These are phyloP conservation scores for Panaeolus papilionaceus DNA, from an alignment of 768 basidiomycete species.

Conservation along the genomic window DNA sequence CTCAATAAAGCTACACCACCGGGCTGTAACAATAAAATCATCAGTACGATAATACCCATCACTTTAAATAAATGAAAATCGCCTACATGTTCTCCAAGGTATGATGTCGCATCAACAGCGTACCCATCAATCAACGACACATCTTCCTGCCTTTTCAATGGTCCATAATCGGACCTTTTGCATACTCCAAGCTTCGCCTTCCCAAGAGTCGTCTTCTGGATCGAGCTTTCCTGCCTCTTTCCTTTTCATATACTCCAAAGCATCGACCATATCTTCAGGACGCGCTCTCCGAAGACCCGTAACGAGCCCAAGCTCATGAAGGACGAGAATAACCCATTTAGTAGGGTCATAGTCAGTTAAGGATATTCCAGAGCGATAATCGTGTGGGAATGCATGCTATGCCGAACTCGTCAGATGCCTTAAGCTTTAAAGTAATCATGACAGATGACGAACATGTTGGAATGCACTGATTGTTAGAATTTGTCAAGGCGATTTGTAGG, in stretches of 20 bases:
- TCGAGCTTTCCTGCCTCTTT: slow-evolving; percentile 19
- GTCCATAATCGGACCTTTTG: slow-evolving; percentile 41
- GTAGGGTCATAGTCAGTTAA: slow-evolving; percentile 77
- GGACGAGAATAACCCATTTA: slow-evolving; percentile 72
- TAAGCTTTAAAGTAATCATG: not conserved
- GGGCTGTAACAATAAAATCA: slow-evolving; percentile 47
- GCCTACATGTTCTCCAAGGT: slow-evolving; percentile 73
- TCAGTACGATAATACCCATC: too few relatives aligned
- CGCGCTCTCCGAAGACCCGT: slow-evolving; percentile 57
- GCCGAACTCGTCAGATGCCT: slow-evolving; percentile 13
- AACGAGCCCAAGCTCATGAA: slow-evolving; percentile 56
- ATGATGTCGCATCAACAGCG: slow-evolving; percentile 65
- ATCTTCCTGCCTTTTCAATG: slow-evolving; percentile 38
- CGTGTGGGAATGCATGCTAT: slow-evolving; percentile 80
- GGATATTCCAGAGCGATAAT: slow-evolving; percentile 76
- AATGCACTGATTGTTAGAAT: not conserved
- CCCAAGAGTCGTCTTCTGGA: slow-evolving; percentile 36
- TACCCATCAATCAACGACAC: slow-evolving; percentile 63
- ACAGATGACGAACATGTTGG: slow-evolving; percentile 50
- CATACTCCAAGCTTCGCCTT: slow-evolving; percentile 48
- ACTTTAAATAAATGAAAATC: not conserved
- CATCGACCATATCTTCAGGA: slow-evolving; percentile 54
- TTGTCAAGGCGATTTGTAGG: not conserved
- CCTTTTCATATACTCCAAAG: slow-evolving; percentile 56
- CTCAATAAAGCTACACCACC: slow-evolving; percentile 63